Evolutionary conservation across 1,284 basidiomycete genomes (phyloP).

Genomic region (Coniferiporia sulphurascens): DNA sequence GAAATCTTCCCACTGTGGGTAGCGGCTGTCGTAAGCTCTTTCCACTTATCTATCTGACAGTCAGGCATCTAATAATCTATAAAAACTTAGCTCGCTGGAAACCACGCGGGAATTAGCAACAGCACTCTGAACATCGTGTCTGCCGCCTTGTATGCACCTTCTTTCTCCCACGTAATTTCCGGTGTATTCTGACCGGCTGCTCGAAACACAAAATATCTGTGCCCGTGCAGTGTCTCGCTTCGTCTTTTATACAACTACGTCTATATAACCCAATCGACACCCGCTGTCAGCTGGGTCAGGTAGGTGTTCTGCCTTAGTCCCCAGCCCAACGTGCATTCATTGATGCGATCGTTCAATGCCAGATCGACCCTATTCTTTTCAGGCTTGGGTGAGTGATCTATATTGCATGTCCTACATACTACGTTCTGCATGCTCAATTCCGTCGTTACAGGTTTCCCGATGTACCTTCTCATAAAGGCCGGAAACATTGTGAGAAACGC

Average conservation of each 20-base stretch:
- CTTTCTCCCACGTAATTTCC: not conserved
- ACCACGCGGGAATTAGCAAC: conserved; percentile 21
- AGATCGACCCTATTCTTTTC: conserved; percentile 5
- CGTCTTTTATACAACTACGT: conserved; percentile 22
- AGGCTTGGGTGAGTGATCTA: conserved; percentile 12
- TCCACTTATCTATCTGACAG: not conserved
- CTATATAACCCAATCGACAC: conserved; percentile 21
- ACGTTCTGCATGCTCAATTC: not conserved
- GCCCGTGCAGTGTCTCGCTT: conserved; percentile 10
- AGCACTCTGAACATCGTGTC: conserved; percentile 21
- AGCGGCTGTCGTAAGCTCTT: conserved; percentile 20
- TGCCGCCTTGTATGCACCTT: conserved; percentile 16
- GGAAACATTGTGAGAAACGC: conserved; percentile 17
- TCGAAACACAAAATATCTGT: too few relatives aligned
- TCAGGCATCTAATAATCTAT: too few relatives aligned
- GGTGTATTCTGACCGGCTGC: too few relatives aligned
- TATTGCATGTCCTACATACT: not conserved
- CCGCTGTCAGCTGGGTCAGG: conserved; percentile 14
- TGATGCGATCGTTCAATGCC: not conserved
- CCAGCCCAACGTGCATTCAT: not conserved
- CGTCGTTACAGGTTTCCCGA: conserved; percentile 16
- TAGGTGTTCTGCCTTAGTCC: not conserved
- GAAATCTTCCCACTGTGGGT: conserved; percentile 24
- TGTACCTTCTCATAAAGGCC: conserved; percentile 21
- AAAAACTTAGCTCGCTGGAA: conserved; percentile 19